These are phyloP conservation scores for Acacia crassicarpa DNA, from an alignment of 306 rosid species.

Conservation along the genomic window DNA sequence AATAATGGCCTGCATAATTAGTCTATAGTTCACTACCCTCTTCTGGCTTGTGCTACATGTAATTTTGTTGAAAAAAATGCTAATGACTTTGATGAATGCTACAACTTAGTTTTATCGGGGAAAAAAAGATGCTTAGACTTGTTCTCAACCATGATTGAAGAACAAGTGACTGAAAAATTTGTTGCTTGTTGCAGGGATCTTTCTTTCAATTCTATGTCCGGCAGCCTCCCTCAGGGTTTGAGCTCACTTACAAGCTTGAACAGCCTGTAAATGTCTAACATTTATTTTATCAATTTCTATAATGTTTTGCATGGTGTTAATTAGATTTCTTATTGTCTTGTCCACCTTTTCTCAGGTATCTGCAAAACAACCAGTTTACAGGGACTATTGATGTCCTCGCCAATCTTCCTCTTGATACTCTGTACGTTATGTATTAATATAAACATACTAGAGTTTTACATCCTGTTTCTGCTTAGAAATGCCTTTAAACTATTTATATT, in stretches of 20 bases:
- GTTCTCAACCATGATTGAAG: constrained; percentile 1
- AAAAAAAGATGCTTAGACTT: constrained; percentile 11
- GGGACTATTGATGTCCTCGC: constrained; percentile 88
- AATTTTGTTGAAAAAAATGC: not conserved
- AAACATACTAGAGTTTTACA: constrained; percentile 18
- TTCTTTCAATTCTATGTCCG: constrained; percentile 75
- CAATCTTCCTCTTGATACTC: constrained; percentile 69
- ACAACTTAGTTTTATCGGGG: not conserved
- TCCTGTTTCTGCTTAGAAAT: constrained; percentile 4
- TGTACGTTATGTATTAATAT: constrained; percentile 50
- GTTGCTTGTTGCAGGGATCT: constrained; percentile 74
- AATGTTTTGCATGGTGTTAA: constrained; percentile 30
- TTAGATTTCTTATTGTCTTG: constrained; percentile 30
- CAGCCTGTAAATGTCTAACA: constrained; percentile 56
- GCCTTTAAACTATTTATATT: constrained; percentile 14
- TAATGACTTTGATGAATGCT: not conserved
- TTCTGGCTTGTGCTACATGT: constrained; percentile 2
- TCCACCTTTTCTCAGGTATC: constrained; percentile 51
- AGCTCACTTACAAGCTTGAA: constrained; percentile 74
- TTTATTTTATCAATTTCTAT: not conserved
- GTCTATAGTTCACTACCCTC: constrained; percentile 14
- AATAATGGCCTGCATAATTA: constrained; percentile 1
- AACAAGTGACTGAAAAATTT: constrained; percentile 25
- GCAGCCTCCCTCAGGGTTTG: constrained; percentile 79
- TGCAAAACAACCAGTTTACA: constrained; percentile 87